Evolutionary conservation across 306 rosid genomes (phyloP).

Genomic region (Bauhinia variegata): DNA sequence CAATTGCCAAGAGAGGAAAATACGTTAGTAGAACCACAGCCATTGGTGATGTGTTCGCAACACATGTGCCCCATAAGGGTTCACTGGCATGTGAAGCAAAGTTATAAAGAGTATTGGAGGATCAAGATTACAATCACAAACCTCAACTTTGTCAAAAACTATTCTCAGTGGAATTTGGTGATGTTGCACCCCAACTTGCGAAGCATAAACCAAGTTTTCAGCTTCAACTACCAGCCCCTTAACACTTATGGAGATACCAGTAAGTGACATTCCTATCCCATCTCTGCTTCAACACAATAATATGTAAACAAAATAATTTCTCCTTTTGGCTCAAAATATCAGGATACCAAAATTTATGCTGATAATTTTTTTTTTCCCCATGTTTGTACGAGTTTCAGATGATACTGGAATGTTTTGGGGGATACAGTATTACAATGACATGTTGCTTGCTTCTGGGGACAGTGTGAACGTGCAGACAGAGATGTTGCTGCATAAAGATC

Average conservation of each 20-base stretch:
- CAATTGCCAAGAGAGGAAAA: conserved; percentile 43
- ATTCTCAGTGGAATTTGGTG: conserved; percentile 78
- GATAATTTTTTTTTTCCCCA: too few species aligned
- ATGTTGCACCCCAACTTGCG: conserved; percentile 71
- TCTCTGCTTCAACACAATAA: conserved; percentile 13
- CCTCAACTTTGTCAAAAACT: conserved; percentile 63
- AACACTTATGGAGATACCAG: conserved; percentile 54
- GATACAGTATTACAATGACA: conserved; percentile 62
- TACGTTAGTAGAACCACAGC: conserved; percentile 8
- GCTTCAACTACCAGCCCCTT: conserved; percentile 73
- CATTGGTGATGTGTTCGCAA: conserved; percentile 61
- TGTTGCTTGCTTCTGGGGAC: conserved; percentile 59
- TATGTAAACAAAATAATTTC: background rate
- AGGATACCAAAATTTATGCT: background rate
- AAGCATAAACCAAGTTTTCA: conserved; percentile 65
- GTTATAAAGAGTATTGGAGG: conserved; percentile 75
- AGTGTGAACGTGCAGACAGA: conserved; percentile 75
- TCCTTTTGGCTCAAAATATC: background rate
- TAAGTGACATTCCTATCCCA: conserved; percentile 47
- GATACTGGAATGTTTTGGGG: conserved; percentile 92
- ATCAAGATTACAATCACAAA: conserved; percentile 80
- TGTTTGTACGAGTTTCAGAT: conserved; percentile 45
- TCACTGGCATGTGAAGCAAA: conserved; percentile 86
- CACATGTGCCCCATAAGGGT: conserved; percentile 86
- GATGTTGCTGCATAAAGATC: conserved; percentile 65